phyloP scores from a whole-genome alignment of 345 rosid genomes.

The Citrus medica region DNA sequence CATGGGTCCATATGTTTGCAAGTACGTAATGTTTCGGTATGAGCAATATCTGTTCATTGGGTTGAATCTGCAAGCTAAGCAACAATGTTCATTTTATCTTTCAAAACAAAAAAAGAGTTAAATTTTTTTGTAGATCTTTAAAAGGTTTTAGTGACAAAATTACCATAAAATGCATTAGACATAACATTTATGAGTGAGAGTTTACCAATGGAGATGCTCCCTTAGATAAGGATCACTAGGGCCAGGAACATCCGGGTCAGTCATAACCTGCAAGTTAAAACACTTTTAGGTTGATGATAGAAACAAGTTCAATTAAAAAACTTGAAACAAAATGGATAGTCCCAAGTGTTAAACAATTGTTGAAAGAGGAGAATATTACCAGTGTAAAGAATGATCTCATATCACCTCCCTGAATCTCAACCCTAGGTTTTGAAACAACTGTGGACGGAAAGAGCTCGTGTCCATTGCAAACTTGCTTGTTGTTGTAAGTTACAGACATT shows the following conservation, averaged over 20 bases:
- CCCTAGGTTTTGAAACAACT: slow-evolving; percentile 31
- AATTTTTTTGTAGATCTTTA: background rate
- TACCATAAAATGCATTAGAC: background rate
- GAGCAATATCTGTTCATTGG: background rate
- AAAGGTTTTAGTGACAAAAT: background rate
- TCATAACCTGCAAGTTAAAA: slow-evolving; percentile 43
- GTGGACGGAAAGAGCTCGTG: slow-evolving; percentile 36
- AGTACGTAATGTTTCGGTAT: background rate
- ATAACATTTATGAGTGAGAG: background rate
- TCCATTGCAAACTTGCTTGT: slow-evolving; percentile 32
- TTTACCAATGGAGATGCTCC: slow-evolving; percentile 70
- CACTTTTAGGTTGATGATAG: background rate
- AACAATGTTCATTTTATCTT: background rate
- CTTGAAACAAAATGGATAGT: background rate
- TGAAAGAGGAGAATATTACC: slow-evolving; percentile 26
- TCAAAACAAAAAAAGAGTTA: too few species aligned
- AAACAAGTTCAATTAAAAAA: background rate
- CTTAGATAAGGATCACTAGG: slow-evolving; percentile 65
- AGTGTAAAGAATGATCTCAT: slow-evolving; percentile 65
- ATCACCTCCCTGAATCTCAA: slow-evolving; percentile 38
- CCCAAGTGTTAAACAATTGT: background rate
- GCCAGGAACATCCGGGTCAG: slow-evolving; percentile 74
- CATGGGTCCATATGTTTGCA: background rate
- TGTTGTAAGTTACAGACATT: slow-evolving; percentile 29
- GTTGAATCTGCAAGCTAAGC: background rate